phyloP scores from a whole-genome alignment of 345 rosid genomes.

The Euclidium syriacum region DNA sequence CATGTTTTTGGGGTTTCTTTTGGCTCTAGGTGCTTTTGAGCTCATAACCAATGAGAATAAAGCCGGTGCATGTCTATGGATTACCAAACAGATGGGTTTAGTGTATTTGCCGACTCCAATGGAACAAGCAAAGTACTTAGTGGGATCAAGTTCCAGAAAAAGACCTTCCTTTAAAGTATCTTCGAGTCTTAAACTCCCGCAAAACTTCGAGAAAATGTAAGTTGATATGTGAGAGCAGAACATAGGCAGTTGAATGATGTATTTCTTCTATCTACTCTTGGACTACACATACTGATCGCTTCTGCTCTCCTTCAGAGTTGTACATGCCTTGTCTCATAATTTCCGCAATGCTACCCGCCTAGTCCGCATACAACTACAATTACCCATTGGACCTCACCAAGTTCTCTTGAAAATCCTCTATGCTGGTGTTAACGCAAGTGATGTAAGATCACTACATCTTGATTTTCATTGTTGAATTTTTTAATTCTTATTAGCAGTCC shows the following conservation, averaged over 20 bases:
- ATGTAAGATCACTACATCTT: slow-evolving; percentile 59
- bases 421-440: slow-evolving; percentile 99
- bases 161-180: slow-evolving; percentile 31
- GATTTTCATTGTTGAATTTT: neutral
- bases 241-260: neutral
- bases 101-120: slow-evolving; percentile 86
- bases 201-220: slow-evolving; percentile 79
- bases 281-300: slow-evolving; percentile 5
- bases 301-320: slow-evolving; percentile 54
- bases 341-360: slow-evolving; percentile 78
- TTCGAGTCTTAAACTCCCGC: slow-evolving; percentile 55
- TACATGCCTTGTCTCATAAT: slow-evolving; percentile 78
- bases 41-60: slow-evolving; percentile 73
- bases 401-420: slow-evolving; percentile 80
- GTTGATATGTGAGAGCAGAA: no score
- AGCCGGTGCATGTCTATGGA: slow-evolving; percentile 91
- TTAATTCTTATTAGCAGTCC: neutral
- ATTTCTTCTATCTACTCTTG: neutral
- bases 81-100: slow-evolving; percentile 77
- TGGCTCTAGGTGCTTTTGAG: slow-evolving; percentile 70
- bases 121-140: slow-evolving; percentile 69
- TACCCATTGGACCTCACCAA: slow-evolving; percentile 68
- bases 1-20: neutral
- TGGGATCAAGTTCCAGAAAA: slow-evolving; percentile 40
- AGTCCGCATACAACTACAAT: slow-evolving; percentile 41